phyloP scores from a whole-genome alignment of 768 basidiomycete genomes.

The Porphyrellus cyaneotinctus region DNA sequence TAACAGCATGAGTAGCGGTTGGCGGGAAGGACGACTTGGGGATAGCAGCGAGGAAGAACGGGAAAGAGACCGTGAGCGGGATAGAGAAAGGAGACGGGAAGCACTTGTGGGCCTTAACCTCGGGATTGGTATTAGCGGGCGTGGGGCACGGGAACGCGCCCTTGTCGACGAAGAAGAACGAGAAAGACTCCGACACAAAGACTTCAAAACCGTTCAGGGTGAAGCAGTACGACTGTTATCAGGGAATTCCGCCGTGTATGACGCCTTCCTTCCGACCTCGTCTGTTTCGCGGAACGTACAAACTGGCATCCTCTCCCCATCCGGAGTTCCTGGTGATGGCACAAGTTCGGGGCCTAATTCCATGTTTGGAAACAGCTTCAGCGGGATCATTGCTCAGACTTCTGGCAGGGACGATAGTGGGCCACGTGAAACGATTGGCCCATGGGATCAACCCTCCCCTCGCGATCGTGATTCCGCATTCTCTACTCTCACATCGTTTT shows the following conservation, averaged over 20 bases:
- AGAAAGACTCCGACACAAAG: constrained; percentile 53
- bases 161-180: constrained; percentile 57
- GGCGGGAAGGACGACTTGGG: constrained; percentile 35
- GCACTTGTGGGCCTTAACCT: constrained; percentile 40
- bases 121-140: constrained; percentile 27
- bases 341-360: constrained; percentile 14
- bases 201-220: constrained; percentile 39
- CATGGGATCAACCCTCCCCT: constrained; percentile 32
- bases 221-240: constrained; percentile 37
- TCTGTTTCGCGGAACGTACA: constrained; percentile 26
- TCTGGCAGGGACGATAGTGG: constrained; percentile 22
- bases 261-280: constrained; percentile 72
- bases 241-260: constrained; percentile 52
- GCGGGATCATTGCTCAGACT: constrained; percentile 26
- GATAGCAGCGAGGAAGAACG: constrained; percentile 35
- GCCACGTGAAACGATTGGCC: constrained; percentile 27
- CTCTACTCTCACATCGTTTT: constrained; percentile 24
- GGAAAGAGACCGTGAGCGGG: constrained; percentile 47
- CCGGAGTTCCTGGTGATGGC: constrained; percentile 19
- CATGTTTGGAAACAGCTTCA: constrained; percentile 23
- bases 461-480: constrained; percentile 31
- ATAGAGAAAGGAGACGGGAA: constrained; percentile 39
- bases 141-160: constrained; percentile 60
- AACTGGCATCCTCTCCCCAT: constrained; percentile 19
- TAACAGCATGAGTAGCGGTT: constrained; percentile 28